Evolutionary conservation across 2,329 filamentous ascomycete species (phyloP).

Genomic region (Talaromyces sp.): DNA sequence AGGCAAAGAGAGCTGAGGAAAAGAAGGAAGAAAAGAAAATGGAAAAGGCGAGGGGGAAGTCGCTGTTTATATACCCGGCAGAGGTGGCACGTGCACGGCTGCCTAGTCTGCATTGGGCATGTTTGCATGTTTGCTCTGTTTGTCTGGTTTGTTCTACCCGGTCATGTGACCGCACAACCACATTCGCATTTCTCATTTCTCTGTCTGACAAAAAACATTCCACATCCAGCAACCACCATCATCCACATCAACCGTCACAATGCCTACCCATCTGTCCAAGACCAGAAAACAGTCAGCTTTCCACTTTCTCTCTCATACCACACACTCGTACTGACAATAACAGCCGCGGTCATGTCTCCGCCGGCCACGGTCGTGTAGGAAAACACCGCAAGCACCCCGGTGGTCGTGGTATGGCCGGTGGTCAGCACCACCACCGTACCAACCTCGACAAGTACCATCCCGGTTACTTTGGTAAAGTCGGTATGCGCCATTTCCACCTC

Average conservation of each 20-base stretch:
- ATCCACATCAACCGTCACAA: slow-evolving; percentile 16
- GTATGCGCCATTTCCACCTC: slow-evolving; percentile 97
- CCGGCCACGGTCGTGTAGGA: slow-evolving; percentile 96
- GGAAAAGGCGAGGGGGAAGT: slow-evolving; percentile 22
- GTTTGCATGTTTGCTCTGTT: slow-evolving; percentile 2
- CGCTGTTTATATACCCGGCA: slow-evolving; percentile 27
- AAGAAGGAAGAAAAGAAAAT: slow-evolving; percentile 36
- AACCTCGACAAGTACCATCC: slow-evolving; percentile 93
- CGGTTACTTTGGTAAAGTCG: slow-evolving; percentile 98
- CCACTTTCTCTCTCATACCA: no score
- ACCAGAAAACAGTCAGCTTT: slow-evolving; percentile 39
- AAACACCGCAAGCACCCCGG: slow-evolving; percentile 93
- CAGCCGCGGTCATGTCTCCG: slow-evolving; percentile 88
- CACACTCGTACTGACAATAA: background rate
- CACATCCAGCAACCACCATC: background rate
- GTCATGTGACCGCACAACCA: slow-evolving; percentile 13
- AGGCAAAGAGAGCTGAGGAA: slow-evolving; percentile 49
- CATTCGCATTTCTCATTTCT: no score
- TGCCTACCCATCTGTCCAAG: slow-evolving; percentile 49
- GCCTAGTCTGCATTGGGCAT: no score
- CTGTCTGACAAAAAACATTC: background rate
- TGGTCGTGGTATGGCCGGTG: slow-evolving; percentile 87
- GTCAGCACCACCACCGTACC: slow-evolving; percentile 92
- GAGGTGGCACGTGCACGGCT: slow-evolving; percentile 19
- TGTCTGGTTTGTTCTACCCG: background rate